phyloP scores from a whole-genome alignment of 257 asterid species.

The Jacaranda mimosifolia region DNA sequence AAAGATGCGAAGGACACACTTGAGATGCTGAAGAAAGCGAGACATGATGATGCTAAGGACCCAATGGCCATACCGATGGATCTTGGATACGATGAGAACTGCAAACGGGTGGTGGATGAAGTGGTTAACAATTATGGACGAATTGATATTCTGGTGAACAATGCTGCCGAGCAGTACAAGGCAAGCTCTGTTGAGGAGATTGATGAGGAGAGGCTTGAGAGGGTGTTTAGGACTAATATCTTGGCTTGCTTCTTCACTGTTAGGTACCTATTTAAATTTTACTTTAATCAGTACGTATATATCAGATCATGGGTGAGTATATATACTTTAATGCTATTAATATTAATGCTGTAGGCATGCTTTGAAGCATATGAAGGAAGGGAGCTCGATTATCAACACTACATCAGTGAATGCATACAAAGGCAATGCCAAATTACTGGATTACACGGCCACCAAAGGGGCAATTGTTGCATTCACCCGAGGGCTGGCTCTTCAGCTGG shows the following conservation, averaged over 20 bases:
- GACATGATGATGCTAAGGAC: constrained; percentile 55
- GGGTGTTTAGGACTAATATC: constrained; percentile 77
- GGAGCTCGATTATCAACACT: constrained; percentile 75
- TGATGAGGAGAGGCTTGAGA: constrained; percentile 66
- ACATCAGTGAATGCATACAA: constrained; percentile 73
- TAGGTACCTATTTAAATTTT: constrained; percentile 40
- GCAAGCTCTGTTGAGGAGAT: constrained; percentile 62
- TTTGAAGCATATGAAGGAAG: constrained; percentile 76
- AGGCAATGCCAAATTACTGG: constrained; percentile 65
- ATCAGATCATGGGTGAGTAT: too few species aligned
- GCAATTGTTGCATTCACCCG: constrained; percentile 78
- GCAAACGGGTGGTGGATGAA: constrained; percentile 65
- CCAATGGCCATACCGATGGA: constrained; percentile 70
- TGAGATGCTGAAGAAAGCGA: constrained; percentile 52
- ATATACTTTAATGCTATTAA: too few species aligned
- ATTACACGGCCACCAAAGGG: constrained; percentile 76
- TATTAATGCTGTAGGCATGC: constrained; percentile 54
- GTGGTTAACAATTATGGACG: constrained; percentile 60
- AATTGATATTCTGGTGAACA: constrained; percentile 72
- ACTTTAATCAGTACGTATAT: too few species aligned
- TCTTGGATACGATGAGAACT: constrained; percentile 73
- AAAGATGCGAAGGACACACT: constrained; percentile 71
- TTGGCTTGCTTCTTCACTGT: constrained; percentile 57
- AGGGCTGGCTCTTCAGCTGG: constrained; percentile 69
- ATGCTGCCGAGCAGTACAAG: constrained; percentile 79